Evolutionary conservation across 2,329 filamentous ascomycete species (phyloP).

Genomic region (Aspergillus brasiliensis): DNA sequence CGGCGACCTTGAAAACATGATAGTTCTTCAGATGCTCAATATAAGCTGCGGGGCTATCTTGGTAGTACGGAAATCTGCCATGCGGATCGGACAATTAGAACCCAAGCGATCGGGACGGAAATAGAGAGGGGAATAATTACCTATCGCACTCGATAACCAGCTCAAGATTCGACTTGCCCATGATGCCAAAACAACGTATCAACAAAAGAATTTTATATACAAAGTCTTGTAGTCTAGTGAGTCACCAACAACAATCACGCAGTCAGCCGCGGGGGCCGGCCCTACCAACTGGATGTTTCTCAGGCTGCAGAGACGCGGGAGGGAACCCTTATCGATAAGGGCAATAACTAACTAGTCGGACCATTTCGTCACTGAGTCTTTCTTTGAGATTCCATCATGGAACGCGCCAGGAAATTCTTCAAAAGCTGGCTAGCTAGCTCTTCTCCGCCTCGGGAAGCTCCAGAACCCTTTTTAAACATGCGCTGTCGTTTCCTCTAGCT

Average conservation of each 20-base stretch:
- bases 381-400: constrained; percentile 29
- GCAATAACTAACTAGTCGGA: constrained; percentile 9
- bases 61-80: constrained; percentile 74
- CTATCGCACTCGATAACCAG: constrained; percentile 61
- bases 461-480: not conserved
- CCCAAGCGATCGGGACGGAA: not conserved
- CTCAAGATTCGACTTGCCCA: constrained; percentile 54
- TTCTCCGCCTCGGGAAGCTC: not conserved
- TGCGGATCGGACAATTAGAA: constrained; percentile 18
- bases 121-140: constrained; percentile 28
- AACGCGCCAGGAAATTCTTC: constrained; percentile 22
- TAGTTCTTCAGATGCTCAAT: constrained; percentile 56
- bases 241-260: not conserved
- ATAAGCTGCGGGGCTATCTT: constrained; percentile 61
- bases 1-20: constrained; percentile 67
- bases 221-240: not conserved
- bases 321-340: constrained; percentile 35
- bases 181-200: constrained; percentile 15
- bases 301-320: not conserved
- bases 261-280: not conserved
- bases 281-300: not conserved
- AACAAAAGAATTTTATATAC: not conserved
- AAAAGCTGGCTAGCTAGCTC: not conserved
- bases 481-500: not conserved
- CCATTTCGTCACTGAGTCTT: constrained; percentile 31